Evolutionary conservation across 2,329 filamentous ascomycete species (phyloP).

Genomic region (Scolecobasidium constrictum): DNA sequence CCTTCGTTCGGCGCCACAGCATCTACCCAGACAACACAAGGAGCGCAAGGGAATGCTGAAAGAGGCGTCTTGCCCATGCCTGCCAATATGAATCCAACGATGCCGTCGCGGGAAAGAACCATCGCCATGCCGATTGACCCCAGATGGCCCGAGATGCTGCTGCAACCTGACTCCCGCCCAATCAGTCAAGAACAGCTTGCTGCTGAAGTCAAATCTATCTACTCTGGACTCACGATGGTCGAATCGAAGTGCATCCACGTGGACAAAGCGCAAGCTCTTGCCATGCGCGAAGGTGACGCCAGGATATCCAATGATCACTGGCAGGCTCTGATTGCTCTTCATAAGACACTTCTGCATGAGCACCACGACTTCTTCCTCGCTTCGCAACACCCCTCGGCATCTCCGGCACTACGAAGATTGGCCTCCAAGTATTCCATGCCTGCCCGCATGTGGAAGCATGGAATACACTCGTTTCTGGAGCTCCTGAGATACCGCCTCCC

Average conservation of each 20-base stretch:
- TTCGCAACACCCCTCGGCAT: conserved; percentile 73
- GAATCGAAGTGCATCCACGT: conserved; percentile 82
- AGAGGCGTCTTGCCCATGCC: too few species aligned
- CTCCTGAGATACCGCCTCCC: conserved; percentile 51
- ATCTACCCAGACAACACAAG: too few species aligned
- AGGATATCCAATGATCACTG: conserved; percentile 50
- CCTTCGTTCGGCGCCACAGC: too few species aligned
- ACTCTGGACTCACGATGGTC: conserved; percentile 73
- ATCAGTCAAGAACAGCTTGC: conserved; percentile 71
- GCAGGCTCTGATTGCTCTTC: conserved; percentile 72
- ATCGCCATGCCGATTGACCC: too few species aligned
- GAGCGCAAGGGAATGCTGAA: too few species aligned
- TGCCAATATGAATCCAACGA: too few species aligned
- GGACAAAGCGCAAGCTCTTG: conserved; percentile 46
- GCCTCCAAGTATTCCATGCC: conserved; percentile 84
- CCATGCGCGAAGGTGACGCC: conserved; percentile 9
- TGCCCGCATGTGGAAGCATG: conserved; percentile 86
- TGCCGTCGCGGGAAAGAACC: too few species aligned
- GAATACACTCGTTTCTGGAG: conserved; percentile 78
- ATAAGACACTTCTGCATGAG: conserved; percentile 40
- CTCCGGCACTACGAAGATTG: conserved; percentile 52
- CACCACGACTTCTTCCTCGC: conserved; percentile 59
- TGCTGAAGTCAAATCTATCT: conserved; percentile 73
- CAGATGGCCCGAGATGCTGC: conserved; percentile 26
- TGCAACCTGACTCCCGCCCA: conserved; percentile 52